These are phyloP conservation scores for Eucalyptus marginata DNA, from an alignment of 345 rosid species.

Conservation along the genomic window DNA sequence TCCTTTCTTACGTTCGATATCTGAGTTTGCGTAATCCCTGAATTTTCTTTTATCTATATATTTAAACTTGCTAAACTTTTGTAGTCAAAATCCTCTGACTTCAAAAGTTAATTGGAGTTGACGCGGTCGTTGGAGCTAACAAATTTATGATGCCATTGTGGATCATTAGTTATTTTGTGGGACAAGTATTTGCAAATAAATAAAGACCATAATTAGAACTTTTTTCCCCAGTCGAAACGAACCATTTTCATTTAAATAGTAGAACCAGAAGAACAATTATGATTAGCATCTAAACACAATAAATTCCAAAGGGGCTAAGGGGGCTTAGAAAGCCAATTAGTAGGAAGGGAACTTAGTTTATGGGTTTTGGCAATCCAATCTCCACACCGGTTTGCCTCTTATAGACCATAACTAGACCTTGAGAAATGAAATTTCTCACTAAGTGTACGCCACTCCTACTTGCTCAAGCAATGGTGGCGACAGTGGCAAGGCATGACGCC, in stretches of 20 bases:
- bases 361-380: too few species aligned
- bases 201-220: background rate
- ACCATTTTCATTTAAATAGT: too few species aligned
- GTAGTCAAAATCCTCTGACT: background rate
- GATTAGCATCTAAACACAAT: too few species aligned
- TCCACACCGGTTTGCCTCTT: too few species aligned
- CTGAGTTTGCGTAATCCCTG: background rate
- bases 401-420: background rate
- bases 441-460: background rate
- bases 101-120: background rate
- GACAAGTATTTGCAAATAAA: background rate
- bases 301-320: too few species aligned
- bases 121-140: background rate
- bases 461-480: background rate
- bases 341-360: too few species aligned
- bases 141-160: background rate
- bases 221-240: too few species aligned
- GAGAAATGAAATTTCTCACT: background rate
- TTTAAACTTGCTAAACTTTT: background rate
- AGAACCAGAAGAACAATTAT: too few species aligned
- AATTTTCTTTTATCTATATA: background rate
- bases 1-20: background rate
- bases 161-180: background rate
- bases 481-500: background rate
- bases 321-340: too few species aligned